phyloP scores from a whole-genome alignment of 805 yeast genomes.

The Spathaspora hagerdaliae region DNA sequence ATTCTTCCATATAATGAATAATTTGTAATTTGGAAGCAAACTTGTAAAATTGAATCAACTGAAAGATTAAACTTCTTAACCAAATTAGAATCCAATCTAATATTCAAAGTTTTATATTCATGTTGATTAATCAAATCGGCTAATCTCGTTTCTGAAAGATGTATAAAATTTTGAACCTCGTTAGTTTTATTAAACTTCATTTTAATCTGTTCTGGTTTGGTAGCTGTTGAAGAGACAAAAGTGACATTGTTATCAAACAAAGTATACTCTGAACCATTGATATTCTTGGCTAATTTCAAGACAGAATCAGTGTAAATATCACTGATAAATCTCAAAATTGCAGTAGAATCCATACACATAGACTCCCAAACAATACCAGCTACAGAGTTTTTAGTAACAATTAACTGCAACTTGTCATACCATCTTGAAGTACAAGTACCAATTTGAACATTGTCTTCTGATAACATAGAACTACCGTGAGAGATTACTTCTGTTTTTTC shows the following conservation, averaged over 20 bases:
- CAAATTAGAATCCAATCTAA: constrained; percentile 35
- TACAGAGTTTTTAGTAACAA: constrained; percentile 51
- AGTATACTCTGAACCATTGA: constrained; percentile 54
- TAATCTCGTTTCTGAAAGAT: constrained; percentile 53
- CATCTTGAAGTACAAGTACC: constrained; percentile 59
- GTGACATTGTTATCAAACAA: constrained; percentile 39
- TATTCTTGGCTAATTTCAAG: constrained; percentile 52
- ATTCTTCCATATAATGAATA: constrained; percentile 53
- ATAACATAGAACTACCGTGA: constrained; percentile 48
- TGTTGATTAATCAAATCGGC: constrained; percentile 58
- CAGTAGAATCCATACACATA: constrained; percentile 54
- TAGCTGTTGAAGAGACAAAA: constrained; percentile 35
- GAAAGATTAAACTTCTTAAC: constrained; percentile 38
- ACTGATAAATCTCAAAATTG: constrained; percentile 52
- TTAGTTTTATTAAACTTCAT: constrained; percentile 39
- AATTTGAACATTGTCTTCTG: constrained; percentile 43
- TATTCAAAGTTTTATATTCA: constrained; percentile 42
- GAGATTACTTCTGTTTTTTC: constrained; percentile 48
- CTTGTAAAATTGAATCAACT: constrained; percentile 49
- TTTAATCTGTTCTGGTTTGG: constrained; percentile 31
- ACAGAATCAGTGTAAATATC: constrained; percentile 58
- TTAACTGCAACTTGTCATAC: constrained; percentile 55
- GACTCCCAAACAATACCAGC: constrained; percentile 61
- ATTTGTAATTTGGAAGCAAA: constrained; percentile 50
- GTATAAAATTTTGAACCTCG: constrained; percentile 46